phyloP scores from a whole-genome alignment of 2,329 filamentous ascomycete genomes.

The Pestalotiopsis fici region DNA sequence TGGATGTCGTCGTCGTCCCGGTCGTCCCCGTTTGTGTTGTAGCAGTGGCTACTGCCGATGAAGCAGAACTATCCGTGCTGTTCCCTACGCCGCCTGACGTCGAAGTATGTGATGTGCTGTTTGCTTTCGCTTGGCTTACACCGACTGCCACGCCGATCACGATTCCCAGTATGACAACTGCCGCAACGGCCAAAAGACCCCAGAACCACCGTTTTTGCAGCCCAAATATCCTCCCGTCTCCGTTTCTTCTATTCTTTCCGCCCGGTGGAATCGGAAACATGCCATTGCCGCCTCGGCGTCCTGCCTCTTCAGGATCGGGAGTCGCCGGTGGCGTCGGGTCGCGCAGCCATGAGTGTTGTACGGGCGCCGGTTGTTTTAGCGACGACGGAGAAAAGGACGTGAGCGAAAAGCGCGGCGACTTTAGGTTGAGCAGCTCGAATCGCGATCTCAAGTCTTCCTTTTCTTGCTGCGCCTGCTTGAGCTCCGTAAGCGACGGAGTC shows the following conservation, averaged over 20 bases:
- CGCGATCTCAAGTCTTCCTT: slow-evolving; percentile 8
- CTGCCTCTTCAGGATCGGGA: slow-evolving; percentile 13
- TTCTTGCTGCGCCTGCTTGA: not conserved
- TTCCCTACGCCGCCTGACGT: slow-evolving; percentile 3
- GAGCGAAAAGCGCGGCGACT: slow-evolving; percentile 4
- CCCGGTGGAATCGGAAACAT: slow-evolving; percentile 10
- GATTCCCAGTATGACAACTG: slow-evolving; percentile 31
- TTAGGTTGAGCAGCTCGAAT: slow-evolving; percentile 9
- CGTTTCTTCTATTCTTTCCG: slow-evolving; percentile 14
- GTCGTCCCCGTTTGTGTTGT: slow-evolving; percentile 2
- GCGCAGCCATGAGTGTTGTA: slow-evolving; percentile 26
- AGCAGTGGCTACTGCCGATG: not conserved
- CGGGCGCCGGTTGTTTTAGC: not conserved
- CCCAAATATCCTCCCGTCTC: slow-evolving; percentile 24
- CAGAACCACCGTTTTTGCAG: slow-evolving; percentile 35
- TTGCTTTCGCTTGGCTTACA: slow-evolving; percentile 32
- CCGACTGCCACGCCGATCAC: slow-evolving; percentile 36
- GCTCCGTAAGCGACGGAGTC: not conserved
- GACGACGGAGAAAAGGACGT: slow-evolving; percentile 1
- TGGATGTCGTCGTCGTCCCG: not conserved
- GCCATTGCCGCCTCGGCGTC: not conserved
- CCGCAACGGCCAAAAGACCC: slow-evolving; percentile 28
- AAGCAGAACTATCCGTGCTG: not conserved
- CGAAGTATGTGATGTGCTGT: slow-evolving; percentile 5
- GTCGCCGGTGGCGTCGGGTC: slow-evolving; percentile 28